Conservation (phyloP, 768 basidiomycete species). For the Agrocybe chaxingu region DNA sequence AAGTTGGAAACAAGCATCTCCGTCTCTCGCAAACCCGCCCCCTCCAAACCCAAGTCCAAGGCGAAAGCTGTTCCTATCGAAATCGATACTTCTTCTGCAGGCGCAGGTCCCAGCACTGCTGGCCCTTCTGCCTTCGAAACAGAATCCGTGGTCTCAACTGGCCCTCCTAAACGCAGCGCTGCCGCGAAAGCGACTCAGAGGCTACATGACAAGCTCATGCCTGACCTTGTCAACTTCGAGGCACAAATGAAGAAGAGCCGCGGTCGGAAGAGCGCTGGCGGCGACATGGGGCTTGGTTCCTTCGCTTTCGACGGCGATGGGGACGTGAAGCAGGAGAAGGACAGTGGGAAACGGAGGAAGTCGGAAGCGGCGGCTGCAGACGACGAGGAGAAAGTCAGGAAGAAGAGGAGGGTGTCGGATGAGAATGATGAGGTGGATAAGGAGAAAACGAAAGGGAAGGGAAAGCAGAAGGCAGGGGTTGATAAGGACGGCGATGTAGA, state of each 20-base stretch:
- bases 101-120: slow-evolving; percentile 4
- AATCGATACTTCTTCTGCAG: slow-evolving; percentile 5
- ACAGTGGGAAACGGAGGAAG: slow-evolving; percentile 12
- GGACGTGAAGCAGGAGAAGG: slow-evolving; percentile 10
- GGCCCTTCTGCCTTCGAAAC: not conserved
- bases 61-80: slow-evolving; percentile 1
- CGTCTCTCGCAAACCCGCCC: too few species aligned
- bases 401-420: slow-evolving; percentile 12
- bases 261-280: slow-evolving; percentile 11
- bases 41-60: slow-evolving; percentile 5
- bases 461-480: slow-evolving; percentile 7
- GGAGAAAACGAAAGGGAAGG: slow-evolving; percentile 15
- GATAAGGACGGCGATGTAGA: not conserved
- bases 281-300: slow-evolving; percentile 18
- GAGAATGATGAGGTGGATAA: slow-evolving; percentile 4
- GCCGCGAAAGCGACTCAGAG: slow-evolving; percentile 45
- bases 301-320: slow-evolving; percentile 12
- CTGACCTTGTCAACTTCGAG: slow-evolving; percentile 69
- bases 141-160: not conserved
- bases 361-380: slow-evolving; percentile 4
- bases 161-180: slow-evolving; percentile 33
- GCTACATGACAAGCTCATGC: slow-evolving; percentile 70
- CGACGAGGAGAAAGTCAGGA: slow-evolving; percentile 11
- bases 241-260: slow-evolving; percentile 49
- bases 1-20: not conserved